These are phyloP conservation scores for Trichoderma koningiopsis DNA, from an alignment of 2,329 filamentous ascomycete genomes.

Conservation along the genomic window DNA sequence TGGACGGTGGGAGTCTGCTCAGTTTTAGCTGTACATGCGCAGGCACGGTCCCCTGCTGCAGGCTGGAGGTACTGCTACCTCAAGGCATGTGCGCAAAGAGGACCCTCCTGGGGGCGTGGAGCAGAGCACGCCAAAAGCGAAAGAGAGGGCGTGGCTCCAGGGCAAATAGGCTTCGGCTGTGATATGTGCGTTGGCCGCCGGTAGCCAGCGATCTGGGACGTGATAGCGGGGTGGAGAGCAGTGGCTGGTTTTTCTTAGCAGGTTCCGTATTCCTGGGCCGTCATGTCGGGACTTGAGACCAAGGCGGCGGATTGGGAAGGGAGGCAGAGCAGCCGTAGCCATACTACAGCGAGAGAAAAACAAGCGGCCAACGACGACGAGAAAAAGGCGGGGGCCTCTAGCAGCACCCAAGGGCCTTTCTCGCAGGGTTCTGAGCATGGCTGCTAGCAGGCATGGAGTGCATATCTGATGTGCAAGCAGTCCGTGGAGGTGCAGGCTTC, in stretches of 20 bases:
- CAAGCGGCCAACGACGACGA: neutral
- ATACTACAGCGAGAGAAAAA: neutral
- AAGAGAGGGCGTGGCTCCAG: constrained; percentile 1
- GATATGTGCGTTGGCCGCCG: constrained; percentile 16
- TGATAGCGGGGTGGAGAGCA: constrained; percentile 20
- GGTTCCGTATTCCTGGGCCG: constrained; percentile 22
- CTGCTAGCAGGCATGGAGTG: neutral
- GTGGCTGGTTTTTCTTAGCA: constrained; percentile 4
- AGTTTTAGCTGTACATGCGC: constrained; percentile 10
- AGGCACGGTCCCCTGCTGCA: neutral
- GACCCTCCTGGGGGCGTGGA: constrained; percentile 5
- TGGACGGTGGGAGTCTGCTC: constrained; percentile 18
- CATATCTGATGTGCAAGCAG: neutral
- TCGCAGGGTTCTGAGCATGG: neutral
- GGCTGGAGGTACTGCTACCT: neutral
- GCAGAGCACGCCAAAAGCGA: neutral
- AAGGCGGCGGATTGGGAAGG: neutral
- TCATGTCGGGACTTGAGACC: constrained; percentile 20
- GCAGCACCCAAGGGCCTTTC: neutral
- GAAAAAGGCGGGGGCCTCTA: constrained; percentile 2
- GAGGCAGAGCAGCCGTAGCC: neutral
- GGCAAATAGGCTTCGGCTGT: neutral
- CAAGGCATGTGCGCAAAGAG: neutral
- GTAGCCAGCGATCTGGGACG: constrained; percentile 21
- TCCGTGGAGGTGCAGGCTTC: neutral